Evolutionary conservation across 805 yeast species (phyloP), one percentile per base, ranked within the genome.

Genomic region (Kuraishia piskuri): DNA sequence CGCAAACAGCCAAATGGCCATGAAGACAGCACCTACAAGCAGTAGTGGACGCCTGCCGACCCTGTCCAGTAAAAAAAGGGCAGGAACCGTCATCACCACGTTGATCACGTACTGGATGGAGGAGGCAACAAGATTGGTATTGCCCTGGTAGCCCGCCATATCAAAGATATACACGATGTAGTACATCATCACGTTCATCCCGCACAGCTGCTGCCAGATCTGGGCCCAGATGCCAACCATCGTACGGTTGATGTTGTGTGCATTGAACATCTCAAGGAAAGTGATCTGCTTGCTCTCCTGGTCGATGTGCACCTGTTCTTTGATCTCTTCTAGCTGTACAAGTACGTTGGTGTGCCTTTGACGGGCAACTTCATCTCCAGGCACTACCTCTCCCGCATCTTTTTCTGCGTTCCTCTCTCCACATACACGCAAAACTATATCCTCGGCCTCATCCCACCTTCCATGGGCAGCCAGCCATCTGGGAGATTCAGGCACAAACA

Each of bases 111-210:
- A 82, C 65, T 81, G 84, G 59, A 83, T 75, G 19, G 84, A 77
- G 46, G 84, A 78, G 7, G 86, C 71, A 55, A 82, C 74, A 58
- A 80, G 71, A 58, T 71, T 73, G 22, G 80, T 68, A 59, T 77
- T 70, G 51, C 82, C 80, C 14, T 58, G 55, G 67, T 76, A 72
- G 52, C 88, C 88, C 40, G 85, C 85, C 83, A 83, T 80, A 54
- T 76, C 70, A 73, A 85, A 83, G 58, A 84, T 76, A 63, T 80
- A 76, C 49, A 82, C 85, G 56, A 83, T 79, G 62, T 82, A 83
- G 75, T 84, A 83, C 80, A 83, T 80, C 75, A 82, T 76, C 57
- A 81, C 84, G 62, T 83, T 83, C 77, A 80, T 78, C 58, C 88
- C 88, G 24, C 84, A 77, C 60, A 82, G 68, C 63, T 82, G 87